Percentiles rank a stretch among this genome's conserved stretches.
phyloP scores from a whole-genome alignment of 2,329 filamentous ascomycete species.

The Hysterium pulicare region DNA sequence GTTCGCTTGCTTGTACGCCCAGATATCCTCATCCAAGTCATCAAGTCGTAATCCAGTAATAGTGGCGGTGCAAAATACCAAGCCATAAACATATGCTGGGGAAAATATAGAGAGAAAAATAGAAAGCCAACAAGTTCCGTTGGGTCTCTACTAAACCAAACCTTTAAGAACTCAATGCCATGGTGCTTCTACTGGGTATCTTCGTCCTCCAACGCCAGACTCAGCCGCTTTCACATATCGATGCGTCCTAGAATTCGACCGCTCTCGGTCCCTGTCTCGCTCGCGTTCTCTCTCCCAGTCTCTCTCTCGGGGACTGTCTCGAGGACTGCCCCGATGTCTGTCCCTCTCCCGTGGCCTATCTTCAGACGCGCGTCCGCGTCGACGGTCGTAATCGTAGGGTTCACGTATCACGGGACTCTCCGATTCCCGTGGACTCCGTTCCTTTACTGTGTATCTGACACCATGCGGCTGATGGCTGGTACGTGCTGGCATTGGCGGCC shows the following conservation, averaged over 20 bases:
- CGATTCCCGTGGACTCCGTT: slow-evolving; percentile 7
- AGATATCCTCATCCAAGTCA: no score
- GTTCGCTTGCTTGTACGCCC: no score
- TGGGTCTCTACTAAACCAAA: no score
- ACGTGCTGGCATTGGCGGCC: slow-evolving; percentile 24
- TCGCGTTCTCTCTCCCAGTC: background rate
- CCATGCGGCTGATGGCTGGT: slow-evolving; percentile 22
- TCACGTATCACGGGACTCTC: slow-evolving; percentile 12
- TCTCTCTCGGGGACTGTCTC: background rate
- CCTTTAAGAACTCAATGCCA: no score
- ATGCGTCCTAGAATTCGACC: slow-evolving; percentile 16
- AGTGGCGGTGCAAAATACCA: no score
- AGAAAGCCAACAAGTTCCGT: no score
- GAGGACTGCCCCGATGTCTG: slow-evolving; percentile 2
- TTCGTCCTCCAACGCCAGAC: slow-evolving; percentile 31
- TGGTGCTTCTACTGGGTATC: slow-evolving; percentile 25
- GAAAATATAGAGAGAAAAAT: no score
- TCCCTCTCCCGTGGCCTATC: slow-evolving; percentile 8
- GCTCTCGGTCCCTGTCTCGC: slow-evolving; percentile 9
- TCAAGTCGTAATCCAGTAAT: no score
- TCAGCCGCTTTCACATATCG: slow-evolving; percentile 34
- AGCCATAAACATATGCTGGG: no score
- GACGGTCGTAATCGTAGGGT: background rate
- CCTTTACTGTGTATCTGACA: slow-evolving; percentile 21
- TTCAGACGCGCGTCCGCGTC: background rate